Evolutionary conservation across 345 rosid genomes (phyloP).

Genomic region (Gossypium raimondii): DNA sequence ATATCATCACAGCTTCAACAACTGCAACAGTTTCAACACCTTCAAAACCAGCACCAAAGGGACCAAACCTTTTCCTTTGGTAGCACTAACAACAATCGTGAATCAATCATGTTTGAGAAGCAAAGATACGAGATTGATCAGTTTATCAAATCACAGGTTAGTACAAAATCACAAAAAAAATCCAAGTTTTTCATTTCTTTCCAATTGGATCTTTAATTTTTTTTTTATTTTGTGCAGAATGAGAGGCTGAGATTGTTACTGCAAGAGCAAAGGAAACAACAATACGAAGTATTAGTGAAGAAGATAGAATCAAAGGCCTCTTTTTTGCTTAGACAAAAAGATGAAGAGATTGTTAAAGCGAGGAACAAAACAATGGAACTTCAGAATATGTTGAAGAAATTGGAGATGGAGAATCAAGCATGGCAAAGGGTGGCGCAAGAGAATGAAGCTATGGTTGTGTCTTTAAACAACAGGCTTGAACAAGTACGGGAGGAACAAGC

Average conservation of each 20-base stretch:
- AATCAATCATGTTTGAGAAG: conserved; percentile 24
- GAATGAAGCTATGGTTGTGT: conserved; percentile 48
- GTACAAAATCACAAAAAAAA: neutral
- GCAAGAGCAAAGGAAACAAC: conserved; percentile 58
- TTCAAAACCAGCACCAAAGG: conserved; percentile 26
- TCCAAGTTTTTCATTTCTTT: neutral
- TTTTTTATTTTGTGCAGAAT: conserved; percentile 29
- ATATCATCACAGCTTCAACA: conserved; percentile 20
- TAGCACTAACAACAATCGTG: conserved; percentile 4
- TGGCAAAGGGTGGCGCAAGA: conserved; percentile 63
- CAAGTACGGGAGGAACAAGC: conserved; percentile 38
- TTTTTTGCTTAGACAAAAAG: conserved; percentile 44
- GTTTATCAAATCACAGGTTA: conserved; percentile 62
- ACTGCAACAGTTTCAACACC: conserved; percentile 25
- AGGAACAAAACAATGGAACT: conserved; percentile 48
- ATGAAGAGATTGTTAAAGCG: conserved; percentile 55
- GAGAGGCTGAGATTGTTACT: conserved; percentile 46
- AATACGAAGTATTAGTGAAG: conserved; percentile 30
- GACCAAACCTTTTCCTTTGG: conserved; percentile 29
- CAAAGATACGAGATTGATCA: conserved; percentile 63
- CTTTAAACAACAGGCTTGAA: conserved; percentile 47
- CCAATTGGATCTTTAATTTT: neutral
- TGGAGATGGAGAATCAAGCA: conserved; percentile 51
- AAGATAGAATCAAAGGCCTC: conserved; percentile 39
- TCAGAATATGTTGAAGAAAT: conserved; percentile 42